phyloP scores from a whole-genome alignment of 1,284 basidiomycete species.

The Vanrija sp. region DNA sequence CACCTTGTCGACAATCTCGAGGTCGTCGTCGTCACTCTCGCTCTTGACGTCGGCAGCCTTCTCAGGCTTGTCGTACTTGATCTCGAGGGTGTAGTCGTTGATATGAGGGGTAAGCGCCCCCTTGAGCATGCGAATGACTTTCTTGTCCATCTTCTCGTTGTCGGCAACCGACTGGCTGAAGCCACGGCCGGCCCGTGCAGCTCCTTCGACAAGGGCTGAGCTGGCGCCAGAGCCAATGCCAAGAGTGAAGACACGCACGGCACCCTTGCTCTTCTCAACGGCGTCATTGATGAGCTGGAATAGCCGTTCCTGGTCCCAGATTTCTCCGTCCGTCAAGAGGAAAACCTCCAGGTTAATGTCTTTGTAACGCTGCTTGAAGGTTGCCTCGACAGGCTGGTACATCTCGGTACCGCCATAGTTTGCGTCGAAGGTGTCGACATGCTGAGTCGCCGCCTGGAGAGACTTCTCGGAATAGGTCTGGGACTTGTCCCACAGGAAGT shows the following conservation, averaged over 20 bases:
- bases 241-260: slow-evolving; percentile 25
- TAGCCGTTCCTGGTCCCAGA: slow-evolving; percentile 20
- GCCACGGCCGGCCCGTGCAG: slow-evolving; percentile 12
- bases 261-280: slow-evolving; percentile 3
- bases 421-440: slow-evolving; percentile 19
- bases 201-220: slow-evolving; percentile 11
- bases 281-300: slow-evolving; percentile 9
- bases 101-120: slow-evolving; percentile 12
- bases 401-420: slow-evolving; percentile 30
- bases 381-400: slow-evolving; percentile 14
- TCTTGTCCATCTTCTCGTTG: slow-evolving; percentile 16
- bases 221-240: slow-evolving; percentile 23
- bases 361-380: slow-evolving; percentile 15
- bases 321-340: slow-evolving; percentile 32
- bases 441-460: slow-evolving; percentile 16
- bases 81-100: slow-evolving; percentile 9
- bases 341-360: slow-evolving; percentile 25
- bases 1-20: slow-evolving; percentile 16
- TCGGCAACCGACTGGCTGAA: slow-evolving; percentile 9
- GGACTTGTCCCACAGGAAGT: slow-evolving; percentile 11
- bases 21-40: slow-evolving; percentile 18
- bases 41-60: background rate
- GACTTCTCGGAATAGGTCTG: slow-evolving; percentile 8
- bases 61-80: slow-evolving; percentile 4
- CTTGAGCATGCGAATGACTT: slow-evolving; percentile 19